These are phyloP conservation scores for Dictyophora rubrovolvata DNA, from an alignment of 768 basidiomycete genomes.

Conservation along the genomic window DNA sequence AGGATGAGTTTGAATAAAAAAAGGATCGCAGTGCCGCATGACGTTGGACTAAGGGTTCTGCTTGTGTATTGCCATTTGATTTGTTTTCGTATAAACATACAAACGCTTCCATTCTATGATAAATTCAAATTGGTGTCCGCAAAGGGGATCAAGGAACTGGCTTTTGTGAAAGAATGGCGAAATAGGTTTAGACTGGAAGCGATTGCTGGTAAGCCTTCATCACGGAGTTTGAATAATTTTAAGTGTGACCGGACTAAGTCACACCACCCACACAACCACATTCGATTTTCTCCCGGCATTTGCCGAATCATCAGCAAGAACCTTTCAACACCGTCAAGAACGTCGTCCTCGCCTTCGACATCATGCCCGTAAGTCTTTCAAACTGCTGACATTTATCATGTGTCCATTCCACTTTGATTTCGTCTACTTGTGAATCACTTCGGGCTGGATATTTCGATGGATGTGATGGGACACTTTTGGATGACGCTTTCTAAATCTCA, in stretches of 20 bases:
- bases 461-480: background rate
- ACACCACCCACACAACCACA: background rate
- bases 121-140: no score
- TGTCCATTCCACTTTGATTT: background rate
- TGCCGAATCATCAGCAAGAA: background rate
- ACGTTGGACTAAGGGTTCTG: no score
- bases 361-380: conserved; percentile 2
- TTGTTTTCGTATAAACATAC: no score
- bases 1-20: no score
- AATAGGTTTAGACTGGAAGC: no score
- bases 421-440: background rate
- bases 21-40: no score
- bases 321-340: conserved; percentile 7
- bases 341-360: conserved; percentile 2
- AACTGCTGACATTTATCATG: background rate
- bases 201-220: no score
- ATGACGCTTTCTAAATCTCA: background rate
- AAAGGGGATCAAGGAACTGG: no score
- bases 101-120: no score
- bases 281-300: background rate
- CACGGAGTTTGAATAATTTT: background rate
- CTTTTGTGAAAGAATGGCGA: no score
- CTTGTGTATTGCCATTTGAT: no score
- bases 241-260: background rate
- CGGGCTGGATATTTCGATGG: background rate